Conservation (phyloP, 1,284 basidiomycete genomes). For the Meira nashicola region DNA sequence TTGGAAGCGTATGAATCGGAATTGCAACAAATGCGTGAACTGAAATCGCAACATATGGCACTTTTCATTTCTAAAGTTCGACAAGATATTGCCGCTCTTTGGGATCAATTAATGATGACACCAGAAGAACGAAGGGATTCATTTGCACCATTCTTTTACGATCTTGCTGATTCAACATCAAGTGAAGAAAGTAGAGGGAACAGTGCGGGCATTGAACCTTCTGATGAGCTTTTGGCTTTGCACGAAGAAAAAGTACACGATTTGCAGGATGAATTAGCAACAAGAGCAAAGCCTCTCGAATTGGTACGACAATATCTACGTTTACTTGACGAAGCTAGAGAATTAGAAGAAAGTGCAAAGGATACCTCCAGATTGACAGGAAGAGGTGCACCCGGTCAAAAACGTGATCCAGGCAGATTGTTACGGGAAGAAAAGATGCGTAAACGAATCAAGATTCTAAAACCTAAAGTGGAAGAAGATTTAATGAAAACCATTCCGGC, state of each 20-base stretch:
- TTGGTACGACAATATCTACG: constrained; percentile 82
- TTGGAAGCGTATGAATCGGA: constrained; percentile 80
- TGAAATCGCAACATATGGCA: constrained; percentile 81
- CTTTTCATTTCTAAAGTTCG: constrained; percentile 78
- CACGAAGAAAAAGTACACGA: constrained; percentile 82
- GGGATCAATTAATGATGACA: constrained; percentile 80
- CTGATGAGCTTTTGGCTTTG: constrained; percentile 62
- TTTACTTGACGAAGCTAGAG: constrained; percentile 68
- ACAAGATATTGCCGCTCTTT: constrained; percentile 72
- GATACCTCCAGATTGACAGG: constrained; percentile 53
- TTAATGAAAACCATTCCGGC: constrained; percentile 70
- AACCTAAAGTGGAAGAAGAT: constrained; percentile 88
- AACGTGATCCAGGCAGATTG: constrained; percentile 56
- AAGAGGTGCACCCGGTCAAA: constrained; percentile 61
- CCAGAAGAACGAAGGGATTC: constrained; percentile 68
- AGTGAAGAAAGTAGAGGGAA: neutral
- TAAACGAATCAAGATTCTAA: constrained; percentile 88
- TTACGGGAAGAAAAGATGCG: constrained; percentile 95
- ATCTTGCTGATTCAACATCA: constrained; percentile 16
- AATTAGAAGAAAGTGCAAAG: constrained; percentile 62
- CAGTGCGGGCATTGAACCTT: constrained; percentile 20
- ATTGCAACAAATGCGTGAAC: constrained; percentile 78
- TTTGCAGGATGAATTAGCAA: constrained; percentile 72
- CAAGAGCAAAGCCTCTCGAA: constrained; percentile 71
- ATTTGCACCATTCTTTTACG: constrained; percentile 32